phyloP scores from a whole-genome alignment of 23 red algal genomes.

The Agarophyton chilense region DNA sequence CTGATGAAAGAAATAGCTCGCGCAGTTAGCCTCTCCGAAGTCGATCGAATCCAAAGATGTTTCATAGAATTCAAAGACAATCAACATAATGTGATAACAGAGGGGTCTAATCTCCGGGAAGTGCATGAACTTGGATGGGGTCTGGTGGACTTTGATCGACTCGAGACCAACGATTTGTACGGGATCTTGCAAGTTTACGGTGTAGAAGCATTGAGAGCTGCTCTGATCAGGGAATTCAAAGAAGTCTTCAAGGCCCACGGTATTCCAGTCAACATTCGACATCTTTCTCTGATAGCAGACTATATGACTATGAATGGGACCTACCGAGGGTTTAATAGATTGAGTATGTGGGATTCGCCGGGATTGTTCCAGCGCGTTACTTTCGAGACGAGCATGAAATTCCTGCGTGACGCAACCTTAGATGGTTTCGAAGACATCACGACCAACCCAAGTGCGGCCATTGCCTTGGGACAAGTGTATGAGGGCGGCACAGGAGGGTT shows the following conservation, averaged over 20 bases:
- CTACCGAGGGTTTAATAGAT: constrained; percentile 85
- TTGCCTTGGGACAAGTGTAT: constrained; percentile 58
- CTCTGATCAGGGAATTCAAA: constrained; percentile 76
- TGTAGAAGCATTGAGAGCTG: constrained; percentile 83
- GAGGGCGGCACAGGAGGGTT: constrained; percentile 72
- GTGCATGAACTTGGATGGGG: constrained; percentile 58
- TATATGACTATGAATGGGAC: constrained; percentile 76
- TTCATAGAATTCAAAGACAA: constrained; percentile 25
- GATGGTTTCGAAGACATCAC: constrained; percentile 58
- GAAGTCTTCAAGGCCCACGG: constrained; percentile 92
- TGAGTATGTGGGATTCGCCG: constrained; percentile 69
- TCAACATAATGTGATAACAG: constrained; percentile 40
- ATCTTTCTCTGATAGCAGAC: constrained; percentile 91
- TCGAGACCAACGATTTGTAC: constrained; percentile 91
- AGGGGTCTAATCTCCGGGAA: constrained; percentile 84
- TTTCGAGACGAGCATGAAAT: constrained; percentile 95
- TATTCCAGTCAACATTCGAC: constrained; percentile 93
- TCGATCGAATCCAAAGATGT: constrained; percentile 48
- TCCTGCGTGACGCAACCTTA: constrained; percentile 79
- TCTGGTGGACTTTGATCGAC: constrained; percentile 65
- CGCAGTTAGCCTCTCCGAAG: constrained; percentile 23
- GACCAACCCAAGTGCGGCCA: constrained; percentile 70
- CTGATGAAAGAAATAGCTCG: constrained; percentile 62
- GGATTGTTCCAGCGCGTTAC: constrained; percentile 81
- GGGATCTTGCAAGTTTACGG: constrained; percentile 84